Evolutionary conservation across 2,329 filamentous ascomycete genomes (phyloP), one percentile per base, ranked within the genome.

Genomic region (Plectosphaerella cucumerina): DNA sequence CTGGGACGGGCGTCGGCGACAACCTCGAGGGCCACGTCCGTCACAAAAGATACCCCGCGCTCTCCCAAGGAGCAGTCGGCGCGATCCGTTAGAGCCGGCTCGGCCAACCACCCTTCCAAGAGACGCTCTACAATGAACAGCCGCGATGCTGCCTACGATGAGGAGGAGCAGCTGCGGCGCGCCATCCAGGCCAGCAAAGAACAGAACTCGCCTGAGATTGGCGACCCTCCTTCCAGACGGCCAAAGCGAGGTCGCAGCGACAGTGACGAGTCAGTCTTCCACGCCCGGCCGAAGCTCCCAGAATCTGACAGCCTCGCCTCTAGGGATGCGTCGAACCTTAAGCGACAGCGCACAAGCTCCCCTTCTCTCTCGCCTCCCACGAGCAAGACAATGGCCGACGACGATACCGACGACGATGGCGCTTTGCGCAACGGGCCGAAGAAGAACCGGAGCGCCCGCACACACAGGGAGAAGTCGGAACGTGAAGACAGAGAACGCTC

Each of bases 41-140:
- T 85, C 42, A 78, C 78, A 37, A 87, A 89, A 65, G 83, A 88
- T 59, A 76, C 68, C 60, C 72, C 69, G 62, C 77, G 69, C 61
- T 84, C 71, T 22, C 78, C 75, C 52, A 79, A 76, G 64, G 72
- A 69, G 64, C 78, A 73, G 59, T 76, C 74, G 61, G 74, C 72
- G 59, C 84, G 81, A 71, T 82, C 67, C 64, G 81, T 72, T 57
- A 82, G 76, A 45, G 74, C 74, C 49, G 75, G 74, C 10, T 71
- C 75, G 1, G 65, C 71, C 11, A 72, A 71, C 42, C 78, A 83
- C 49, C 79, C 82, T 48, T 84, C 86, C 35, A 97, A 97, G 67
- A 84, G 94, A 53, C 83, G 94, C 23, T 96, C 91, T 18, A 99
- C 94, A 6, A 97, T 97, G 90, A 96, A 97, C 65, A 99, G 94